Percentiles rank a stretch among this genome's conserved stretches.
phyloP scores from a whole-genome alignment of 768 basidiomycete genomes.

The Serendipita sp. region DNA sequence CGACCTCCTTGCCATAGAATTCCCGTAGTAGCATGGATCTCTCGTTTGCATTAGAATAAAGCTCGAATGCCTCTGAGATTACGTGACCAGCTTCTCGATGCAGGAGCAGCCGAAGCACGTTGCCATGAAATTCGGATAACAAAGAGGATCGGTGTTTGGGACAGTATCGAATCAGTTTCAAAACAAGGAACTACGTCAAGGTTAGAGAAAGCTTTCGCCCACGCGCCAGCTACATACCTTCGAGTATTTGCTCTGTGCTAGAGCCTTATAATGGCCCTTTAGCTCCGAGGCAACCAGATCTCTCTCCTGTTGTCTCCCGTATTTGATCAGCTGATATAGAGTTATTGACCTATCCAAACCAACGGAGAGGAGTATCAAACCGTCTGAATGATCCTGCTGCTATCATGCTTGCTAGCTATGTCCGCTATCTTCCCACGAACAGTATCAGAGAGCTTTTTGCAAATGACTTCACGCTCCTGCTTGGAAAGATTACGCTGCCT shows the following conservation, averaged over 20 bases:
- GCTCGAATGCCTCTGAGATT: slow-evolving; percentile 76
- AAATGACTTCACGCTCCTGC: slow-evolving; percentile 56
- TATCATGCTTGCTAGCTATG: slow-evolving; percentile 82
- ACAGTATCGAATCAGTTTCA: slow-evolving; percentile 61
- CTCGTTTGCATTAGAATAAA: slow-evolving; percentile 75
- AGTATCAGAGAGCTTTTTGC: slow-evolving; percentile 56
- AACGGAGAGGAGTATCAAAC: slow-evolving; percentile 8
- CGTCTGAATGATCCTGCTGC: slow-evolving; percentile 69
- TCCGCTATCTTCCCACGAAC: slow-evolving; percentile 73
- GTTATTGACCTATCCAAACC: too few relatives aligned
- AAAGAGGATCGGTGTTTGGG: slow-evolving; percentile 61
- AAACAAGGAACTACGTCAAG: slow-evolving; percentile 49
- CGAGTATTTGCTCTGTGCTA: slow-evolving; percentile 80
- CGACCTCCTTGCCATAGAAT: slow-evolving; percentile 81
- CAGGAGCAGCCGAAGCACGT: slow-evolving; percentile 59
- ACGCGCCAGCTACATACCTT: slow-evolving; percentile 38
- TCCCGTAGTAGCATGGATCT: slow-evolving; percentile 65
- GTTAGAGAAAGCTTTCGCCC: background rate
- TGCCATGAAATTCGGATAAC: slow-evolving; percentile 59
- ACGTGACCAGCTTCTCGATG: slow-evolving; percentile 75
- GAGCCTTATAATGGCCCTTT: slow-evolving; percentile 58
- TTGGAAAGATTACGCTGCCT: slow-evolving; percentile 54
- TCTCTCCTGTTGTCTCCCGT: slow-evolving; percentile 56
- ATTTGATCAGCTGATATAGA: slow-evolving; percentile 42
- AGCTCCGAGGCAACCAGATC: slow-evolving; percentile 72